Conservation (phyloP, 345 rosid genomes). For the Eucalyptus paniculata region DNA sequence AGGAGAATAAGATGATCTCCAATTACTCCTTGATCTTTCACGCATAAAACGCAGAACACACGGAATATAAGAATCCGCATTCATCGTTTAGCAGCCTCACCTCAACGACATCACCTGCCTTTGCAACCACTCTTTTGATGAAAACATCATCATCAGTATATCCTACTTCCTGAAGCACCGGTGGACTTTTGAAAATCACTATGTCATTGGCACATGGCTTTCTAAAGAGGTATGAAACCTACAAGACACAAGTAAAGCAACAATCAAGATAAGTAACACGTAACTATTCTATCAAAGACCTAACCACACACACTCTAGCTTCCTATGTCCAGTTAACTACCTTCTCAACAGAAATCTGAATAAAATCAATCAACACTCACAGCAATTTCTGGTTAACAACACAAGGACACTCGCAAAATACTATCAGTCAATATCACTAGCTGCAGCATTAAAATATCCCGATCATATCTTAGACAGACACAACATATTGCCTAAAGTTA, state of each 20-base stretch:
- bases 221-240: slow-evolving; percentile 83
- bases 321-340: background rate
- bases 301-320: background rate
- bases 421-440: background rate
- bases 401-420: background rate
- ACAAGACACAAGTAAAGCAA: slow-evolving; percentile 6
- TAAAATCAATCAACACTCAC: background rate
- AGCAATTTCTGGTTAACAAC: background rate
- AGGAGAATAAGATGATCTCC: background rate
- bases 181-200: slow-evolving; percentile 91
- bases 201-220: slow-evolving; percentile 93
- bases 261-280: background rate
- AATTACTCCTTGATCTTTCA: background rate
- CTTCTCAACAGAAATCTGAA: background rate
- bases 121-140: slow-evolving; percentile 79
- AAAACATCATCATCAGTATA: slow-evolving; percentile 91
- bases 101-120: slow-evolving; percentile 95
- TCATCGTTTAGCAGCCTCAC: slow-evolving; percentile 14
- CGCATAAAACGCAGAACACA: accelerated
- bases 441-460: background rate
- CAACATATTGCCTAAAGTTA: background rate
- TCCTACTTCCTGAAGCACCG: slow-evolving; percentile 91
- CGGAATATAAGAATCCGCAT: background rate
- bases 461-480: background rate
- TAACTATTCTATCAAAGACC: background rate